Evolutionary conservation across 2,329 filamentous ascomycete genomes (phyloP).

Genomic region (Fusarium albosuccineum): DNA sequence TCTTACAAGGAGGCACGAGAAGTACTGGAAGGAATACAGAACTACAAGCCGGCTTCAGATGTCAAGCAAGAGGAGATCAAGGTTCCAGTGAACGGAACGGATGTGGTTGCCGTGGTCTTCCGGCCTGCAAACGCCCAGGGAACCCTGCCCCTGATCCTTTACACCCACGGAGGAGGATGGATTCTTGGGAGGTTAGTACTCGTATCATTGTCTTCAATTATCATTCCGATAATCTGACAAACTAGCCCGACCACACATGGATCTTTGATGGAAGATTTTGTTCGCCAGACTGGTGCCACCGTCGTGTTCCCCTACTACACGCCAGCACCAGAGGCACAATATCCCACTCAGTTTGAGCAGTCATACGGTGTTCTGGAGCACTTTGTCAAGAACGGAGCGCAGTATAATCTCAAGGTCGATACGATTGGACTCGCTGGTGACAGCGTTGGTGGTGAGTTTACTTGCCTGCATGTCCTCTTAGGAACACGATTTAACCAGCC

Average conservation of each 20-base stretch:
- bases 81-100: conserved; percentile 11
- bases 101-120: conserved; percentile 13
- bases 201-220: not conserved
- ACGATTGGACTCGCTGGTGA: conserved; percentile 22
- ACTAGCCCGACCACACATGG: conserved; percentile 17
- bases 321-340: conserved; percentile 29
- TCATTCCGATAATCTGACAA: not conserved
- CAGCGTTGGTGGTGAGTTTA: conserved; percentile 24
- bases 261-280: conserved; percentile 29
- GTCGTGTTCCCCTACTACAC: conserved; percentile 31
- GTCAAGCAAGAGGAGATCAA: conserved; percentile 9
- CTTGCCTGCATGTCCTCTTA: rapidly evolving
- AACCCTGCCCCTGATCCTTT: conserved; percentile 30
- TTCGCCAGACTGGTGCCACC: conserved; percentile 25
- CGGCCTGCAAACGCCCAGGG: conserved; percentile 10
- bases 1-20: conserved; percentile 28
- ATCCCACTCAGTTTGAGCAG: conserved; percentile 30
- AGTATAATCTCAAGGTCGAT: conserved; percentile 16
- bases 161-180: conserved; percentile 32
- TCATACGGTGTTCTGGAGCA: conserved; percentile 18
- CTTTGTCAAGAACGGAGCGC: conserved; percentile 11
- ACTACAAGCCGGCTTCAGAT: conserved; percentile 13
- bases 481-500: rapidly evolving
- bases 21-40: conserved; percentile 24
- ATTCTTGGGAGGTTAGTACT: conserved; percentile 25